Percentiles rank a stretch among this genome's conserved stretches.
Conservation (phyloP, 768 basidiomycete genomes). For the Cystofilobasidium macerans region DNA sequence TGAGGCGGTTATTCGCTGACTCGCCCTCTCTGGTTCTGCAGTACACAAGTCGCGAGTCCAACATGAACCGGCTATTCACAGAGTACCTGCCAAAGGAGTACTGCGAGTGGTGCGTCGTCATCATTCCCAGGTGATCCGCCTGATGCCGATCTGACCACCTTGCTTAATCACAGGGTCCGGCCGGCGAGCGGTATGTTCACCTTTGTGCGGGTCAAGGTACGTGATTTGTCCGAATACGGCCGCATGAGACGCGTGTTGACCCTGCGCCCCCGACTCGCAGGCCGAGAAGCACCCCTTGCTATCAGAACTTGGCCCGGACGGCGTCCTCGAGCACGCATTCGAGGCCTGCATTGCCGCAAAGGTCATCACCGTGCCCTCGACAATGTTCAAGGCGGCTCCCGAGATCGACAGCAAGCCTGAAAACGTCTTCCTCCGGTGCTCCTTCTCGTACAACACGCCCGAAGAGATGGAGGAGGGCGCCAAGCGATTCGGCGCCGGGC, state of each 20-base stretch:
- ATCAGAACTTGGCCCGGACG: constrained; percentile 2
- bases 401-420: neutral
- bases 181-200: neutral
- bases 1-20: neutral
- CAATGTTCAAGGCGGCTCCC: constrained; percentile 16
- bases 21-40: neutral
- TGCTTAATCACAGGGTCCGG: neutral
- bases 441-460: constrained; percentile 4
- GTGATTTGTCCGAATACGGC: too few relatives aligned
- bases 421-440: constrained; percentile 11
- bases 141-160: too few relatives aligned
- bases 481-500: constrained; percentile 4
- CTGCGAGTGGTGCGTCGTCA: neutral
- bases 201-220: neutral
- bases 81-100: constrained; percentile 17
- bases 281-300: constrained; percentile 17
- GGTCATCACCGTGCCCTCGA: constrained; percentile 12
- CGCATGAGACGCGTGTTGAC: too few relatives aligned
- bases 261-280: too few relatives aligned
- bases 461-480: constrained; percentile 25
- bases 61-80: constrained; percentile 17
- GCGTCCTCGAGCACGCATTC: constrained; percentile 15
- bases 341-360: constrained; percentile 2
- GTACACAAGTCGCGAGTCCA: constrained; percentile 18
- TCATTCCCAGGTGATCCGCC: too few relatives aligned